Conservation (phyloP, 495 filamentous ascomycete species). For the Penicillium robsamsonii region DNA sequence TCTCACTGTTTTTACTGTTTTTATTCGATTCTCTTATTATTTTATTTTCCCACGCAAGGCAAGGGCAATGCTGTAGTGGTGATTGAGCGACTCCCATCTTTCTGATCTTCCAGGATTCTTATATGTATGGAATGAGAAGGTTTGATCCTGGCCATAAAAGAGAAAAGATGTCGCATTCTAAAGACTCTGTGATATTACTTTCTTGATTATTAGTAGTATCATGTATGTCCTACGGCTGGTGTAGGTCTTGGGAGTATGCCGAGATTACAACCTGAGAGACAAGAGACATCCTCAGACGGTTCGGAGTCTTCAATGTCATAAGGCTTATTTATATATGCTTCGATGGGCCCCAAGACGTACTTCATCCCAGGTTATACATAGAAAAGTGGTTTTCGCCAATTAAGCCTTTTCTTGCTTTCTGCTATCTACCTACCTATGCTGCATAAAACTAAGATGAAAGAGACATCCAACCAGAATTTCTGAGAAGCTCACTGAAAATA, state of each 20-base stretch:
- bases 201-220: background rate
- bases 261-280: background rate
- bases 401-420: no score
- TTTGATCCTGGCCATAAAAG: background rate
- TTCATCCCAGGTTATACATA: background rate
- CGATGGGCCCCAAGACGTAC: background rate
- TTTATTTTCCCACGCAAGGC: conserved; percentile 7
- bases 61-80: conserved; percentile 5
- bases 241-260: background rate
- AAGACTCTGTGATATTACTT: background rate
- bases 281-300: background rate
- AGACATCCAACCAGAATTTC: no score
- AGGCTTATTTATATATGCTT: background rate
- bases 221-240: background rate
- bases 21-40: conserved; percentile 1
- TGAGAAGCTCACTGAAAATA: no score
- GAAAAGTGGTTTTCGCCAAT: no score
- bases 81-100: background rate
- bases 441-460: no score
- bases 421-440: no score
- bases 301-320: background rate
- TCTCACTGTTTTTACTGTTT: conserved; percentile 3
- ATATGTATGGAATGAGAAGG: background rate
- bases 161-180: background rate
- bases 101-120: background rate